Base-by-base conservation (phyloP, 1,139 yeast genomes). In the Martiniozyma asiatica region DNA sequence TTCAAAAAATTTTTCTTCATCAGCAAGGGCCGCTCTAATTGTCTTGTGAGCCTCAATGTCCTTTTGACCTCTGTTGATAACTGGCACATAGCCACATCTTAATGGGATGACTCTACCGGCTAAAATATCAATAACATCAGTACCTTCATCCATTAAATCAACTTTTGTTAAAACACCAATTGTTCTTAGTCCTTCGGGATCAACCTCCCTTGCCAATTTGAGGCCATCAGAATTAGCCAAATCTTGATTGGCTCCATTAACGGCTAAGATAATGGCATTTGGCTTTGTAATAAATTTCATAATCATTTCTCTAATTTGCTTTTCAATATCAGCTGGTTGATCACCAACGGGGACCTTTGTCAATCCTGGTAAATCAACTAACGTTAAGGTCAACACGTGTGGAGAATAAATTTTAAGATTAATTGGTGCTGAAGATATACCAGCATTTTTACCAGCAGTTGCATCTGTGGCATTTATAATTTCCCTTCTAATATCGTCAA, bases 291-390 rank as follows among this genome's bases (percentile, higher is more conserved):
- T 89, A 53, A 80, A 89, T 56, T 84, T 84, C 68, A 89, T 66
- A 36, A 89, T 66, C 97, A 89, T 89, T 41, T 87, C 95, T 51
- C 81, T 76, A 47, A 89, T 92, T 58, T 82, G 95, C 42, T 72
- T 76, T 63, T 89, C 99, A 43, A 89, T 89, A 56, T 89, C 98
- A 53, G 80, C 82, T 33, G 99, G 99, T 59, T 89, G 99, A 56
- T 89, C 98, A 28, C 99, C 99, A 30, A 89, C 97, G n/a, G 99
- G 98, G 24, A 92, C 98, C 57, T 89, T 89, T 19, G 99, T 89
- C 50, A 92, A 68, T 39, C 99, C 99, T 10, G 99, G 99, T 47
- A 89, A 68, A 64, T 89, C 99, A 25, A 89, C 98, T 50, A 89
- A 69, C 3, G 99, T 92, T 56, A 89, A 70, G 10, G 97, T 89